phyloP scores from a whole-genome alignment of 345 rosid genomes.

The Acer campestre region DNA sequence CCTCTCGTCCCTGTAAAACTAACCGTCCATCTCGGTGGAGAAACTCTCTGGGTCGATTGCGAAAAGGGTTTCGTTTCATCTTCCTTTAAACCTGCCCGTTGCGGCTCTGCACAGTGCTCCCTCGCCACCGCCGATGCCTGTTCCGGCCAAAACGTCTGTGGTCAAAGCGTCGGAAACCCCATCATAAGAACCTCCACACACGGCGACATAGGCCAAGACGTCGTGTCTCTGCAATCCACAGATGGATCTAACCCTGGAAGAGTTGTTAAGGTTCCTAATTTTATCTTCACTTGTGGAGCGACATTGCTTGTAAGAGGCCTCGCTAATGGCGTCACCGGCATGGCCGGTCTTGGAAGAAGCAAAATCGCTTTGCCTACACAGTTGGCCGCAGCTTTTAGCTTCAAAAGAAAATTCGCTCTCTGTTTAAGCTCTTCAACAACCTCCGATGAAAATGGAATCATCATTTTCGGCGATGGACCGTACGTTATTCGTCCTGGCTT shows the following conservation, averaged over 20 bases:
- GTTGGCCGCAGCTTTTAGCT: constrained; percentile 26
- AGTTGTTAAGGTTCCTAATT: constrained; percentile 19
- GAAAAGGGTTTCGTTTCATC: constrained; percentile 32
- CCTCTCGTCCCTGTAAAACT: constrained; percentile 28
- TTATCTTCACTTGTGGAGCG: constrained; percentile 23
- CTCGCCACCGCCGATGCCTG: constrained; percentile 25
- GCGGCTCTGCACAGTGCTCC: constrained; percentile 32
- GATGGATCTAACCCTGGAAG: constrained; percentile 33
- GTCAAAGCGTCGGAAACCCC: constrained; percentile 23
- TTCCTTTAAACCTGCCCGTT: constrained; percentile 24
- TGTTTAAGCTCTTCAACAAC: constrained; percentile 30
- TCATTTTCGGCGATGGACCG: constrained; percentile 39
- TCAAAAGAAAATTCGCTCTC: constrained; percentile 27
- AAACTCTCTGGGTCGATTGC: constrained; percentile 42
- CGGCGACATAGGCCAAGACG: constrained; percentile 33
- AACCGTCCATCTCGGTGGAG: constrained; percentile 39
- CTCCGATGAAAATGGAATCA: constrained; percentile 22
- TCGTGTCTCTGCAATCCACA: constrained; percentile 23
- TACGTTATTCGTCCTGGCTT: constrained; percentile 20
- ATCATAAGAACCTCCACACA: constrained; percentile 2
- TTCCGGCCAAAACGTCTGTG: constrained; percentile 28
- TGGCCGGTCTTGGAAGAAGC: constrained; percentile 25
- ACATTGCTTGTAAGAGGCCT: constrained; percentile 22
- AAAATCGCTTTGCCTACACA: constrained; percentile 15
- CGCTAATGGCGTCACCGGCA: constrained; percentile 24